Conservation (phyloP, 2,329 filamentous ascomycete species). For the Chaetomiaceae sp. region DNA sequence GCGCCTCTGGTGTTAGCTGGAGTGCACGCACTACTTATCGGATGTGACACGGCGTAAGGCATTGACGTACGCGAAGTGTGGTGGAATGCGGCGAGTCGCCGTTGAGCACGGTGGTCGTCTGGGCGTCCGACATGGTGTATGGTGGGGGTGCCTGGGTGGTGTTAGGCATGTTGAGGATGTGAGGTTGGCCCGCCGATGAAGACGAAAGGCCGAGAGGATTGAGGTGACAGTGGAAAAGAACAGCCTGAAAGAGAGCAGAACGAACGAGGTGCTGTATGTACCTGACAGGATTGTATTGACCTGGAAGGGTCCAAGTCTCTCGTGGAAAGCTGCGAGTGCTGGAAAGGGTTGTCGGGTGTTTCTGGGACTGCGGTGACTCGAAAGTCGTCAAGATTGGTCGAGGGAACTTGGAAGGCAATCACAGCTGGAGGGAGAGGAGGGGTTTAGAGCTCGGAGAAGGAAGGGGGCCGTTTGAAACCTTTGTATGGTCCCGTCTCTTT, state of each 20-base stretch:
- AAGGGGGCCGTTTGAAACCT: too few species aligned
- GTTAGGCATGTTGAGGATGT: background rate
- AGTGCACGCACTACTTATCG: background rate
- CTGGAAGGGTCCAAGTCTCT: too few species aligned
- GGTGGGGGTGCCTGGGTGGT: background rate
- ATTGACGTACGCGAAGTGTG: conserved; percentile 15
- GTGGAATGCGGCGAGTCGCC: conserved; percentile 10
- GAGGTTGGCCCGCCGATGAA: too few species aligned
- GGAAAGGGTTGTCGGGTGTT: too few species aligned
- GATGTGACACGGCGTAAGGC: background rate
- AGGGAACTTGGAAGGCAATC: too few species aligned
- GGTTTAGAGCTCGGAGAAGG: background rate
- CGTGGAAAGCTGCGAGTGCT: too few species aligned
- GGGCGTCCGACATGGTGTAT: conserved; percentile 3
- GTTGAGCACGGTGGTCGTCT: conserved; percentile 7
- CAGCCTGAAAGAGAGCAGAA: background rate
- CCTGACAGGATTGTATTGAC: too few species aligned
- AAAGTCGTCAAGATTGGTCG: too few species aligned
- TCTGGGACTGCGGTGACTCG: too few species aligned
- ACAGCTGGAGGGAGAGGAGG: background rate
- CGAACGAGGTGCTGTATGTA: too few species aligned
- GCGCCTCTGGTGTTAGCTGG: conserved; percentile 17
- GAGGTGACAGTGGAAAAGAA: background rate
- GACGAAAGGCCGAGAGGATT: background rate
- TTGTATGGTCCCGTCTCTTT: conserved; percentile 7